Conservation (phyloP, 2,329 filamentous ascomycete genomes). For the Calonectria ilicicola region DNA sequence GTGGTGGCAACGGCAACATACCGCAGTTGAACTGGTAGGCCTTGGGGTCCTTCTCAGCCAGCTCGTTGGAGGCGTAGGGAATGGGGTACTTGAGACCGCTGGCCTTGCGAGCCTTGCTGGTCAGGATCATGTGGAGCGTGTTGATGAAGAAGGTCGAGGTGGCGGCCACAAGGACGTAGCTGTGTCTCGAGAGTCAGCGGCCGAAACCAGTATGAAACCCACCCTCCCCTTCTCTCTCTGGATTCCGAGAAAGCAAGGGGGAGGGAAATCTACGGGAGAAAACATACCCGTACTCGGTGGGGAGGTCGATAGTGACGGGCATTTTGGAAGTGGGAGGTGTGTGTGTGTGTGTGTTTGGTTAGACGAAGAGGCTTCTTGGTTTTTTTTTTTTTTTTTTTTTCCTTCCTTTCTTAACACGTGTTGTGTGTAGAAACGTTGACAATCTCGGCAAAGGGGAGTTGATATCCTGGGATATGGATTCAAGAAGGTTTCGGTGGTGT, state of each 20-base stretch:
- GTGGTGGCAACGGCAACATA: constrained; percentile 42
- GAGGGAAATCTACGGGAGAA: background rate
- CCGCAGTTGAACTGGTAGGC: constrained; percentile 74
- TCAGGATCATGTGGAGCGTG: constrained; percentile 62
- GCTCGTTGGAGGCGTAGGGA: constrained; percentile 66
- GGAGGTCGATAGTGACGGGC: constrained; percentile 58
- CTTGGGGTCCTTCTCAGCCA: constrained; percentile 65
- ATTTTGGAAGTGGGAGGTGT: constrained; percentile 47
- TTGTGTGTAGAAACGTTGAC: background rate
- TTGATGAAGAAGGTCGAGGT: constrained; percentile 70
- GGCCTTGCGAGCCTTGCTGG: constrained; percentile 61
- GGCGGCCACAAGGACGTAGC: constrained; percentile 72
- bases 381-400: background rate
- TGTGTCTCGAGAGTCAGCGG: constrained; percentile 44
- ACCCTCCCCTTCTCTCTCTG: no score
- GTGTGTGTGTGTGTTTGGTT: background rate
- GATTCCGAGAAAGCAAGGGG: no score
- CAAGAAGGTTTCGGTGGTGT: background rate
- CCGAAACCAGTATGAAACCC: background rate
- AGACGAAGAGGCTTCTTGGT: background rate
- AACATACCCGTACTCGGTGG: constrained; percentile 64
- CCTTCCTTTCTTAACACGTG: constrained; percentile 13
- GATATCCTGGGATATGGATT: no score
- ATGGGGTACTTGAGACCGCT: constrained; percentile 68
- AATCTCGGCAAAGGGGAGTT: background rate